Evolutionary conservation across 768 basidiomycete genomes (phyloP).

Genomic region (Leccinum variicolor): DNA sequence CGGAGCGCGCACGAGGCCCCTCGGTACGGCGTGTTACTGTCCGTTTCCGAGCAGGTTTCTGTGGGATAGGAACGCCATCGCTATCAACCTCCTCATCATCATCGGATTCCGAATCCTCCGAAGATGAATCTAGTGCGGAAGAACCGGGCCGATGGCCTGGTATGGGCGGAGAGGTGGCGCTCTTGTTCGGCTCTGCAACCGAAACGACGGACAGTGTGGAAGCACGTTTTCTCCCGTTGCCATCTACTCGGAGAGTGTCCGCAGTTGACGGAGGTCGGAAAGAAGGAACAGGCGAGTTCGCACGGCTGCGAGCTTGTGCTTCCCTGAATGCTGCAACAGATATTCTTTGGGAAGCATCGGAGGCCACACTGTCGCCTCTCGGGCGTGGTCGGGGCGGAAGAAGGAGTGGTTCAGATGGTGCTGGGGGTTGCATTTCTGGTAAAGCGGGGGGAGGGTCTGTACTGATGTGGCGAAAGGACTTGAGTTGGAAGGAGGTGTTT

Average conservation of each 20-base stretch:
- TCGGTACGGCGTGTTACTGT: conserved; percentile 30
- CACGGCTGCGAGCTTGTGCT: conserved; percentile 61
- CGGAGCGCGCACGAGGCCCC: conserved; percentile 13
- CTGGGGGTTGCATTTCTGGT: conserved; percentile 22
- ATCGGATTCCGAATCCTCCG: conserved; percentile 36
- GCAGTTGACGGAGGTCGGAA: conserved; percentile 38
- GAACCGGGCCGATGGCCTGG: conserved; percentile 10
- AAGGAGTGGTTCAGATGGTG: conserved; percentile 23
- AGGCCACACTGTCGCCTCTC: conserved; percentile 55
- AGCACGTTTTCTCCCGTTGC: conserved; percentile 24
- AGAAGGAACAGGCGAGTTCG: conserved; percentile 58
- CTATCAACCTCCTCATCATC: conserved; percentile 36
- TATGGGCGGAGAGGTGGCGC: conserved; percentile 2
- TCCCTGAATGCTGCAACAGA: conserved; percentile 81
- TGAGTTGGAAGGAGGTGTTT: conserved; percentile 57
- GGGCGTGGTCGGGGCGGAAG: conserved; percentile 46
- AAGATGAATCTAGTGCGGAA: conserved; percentile 22
- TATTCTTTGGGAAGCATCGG: conserved; percentile 70
- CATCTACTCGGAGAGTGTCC: conserved; percentile 30
- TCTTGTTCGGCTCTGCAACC: conserved; percentile 16
- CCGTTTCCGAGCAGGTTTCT: conserved; percentile 33
- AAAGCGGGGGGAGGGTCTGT: conserved; percentile 37
- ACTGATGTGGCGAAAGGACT: conserved; percentile 67
- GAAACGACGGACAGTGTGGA: conserved; percentile 28
- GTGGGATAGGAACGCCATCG: conserved; percentile 32